Conservation (phyloP, 1,284 basidiomycete species). For the Phellopilus nigrolimitatus region DNA sequence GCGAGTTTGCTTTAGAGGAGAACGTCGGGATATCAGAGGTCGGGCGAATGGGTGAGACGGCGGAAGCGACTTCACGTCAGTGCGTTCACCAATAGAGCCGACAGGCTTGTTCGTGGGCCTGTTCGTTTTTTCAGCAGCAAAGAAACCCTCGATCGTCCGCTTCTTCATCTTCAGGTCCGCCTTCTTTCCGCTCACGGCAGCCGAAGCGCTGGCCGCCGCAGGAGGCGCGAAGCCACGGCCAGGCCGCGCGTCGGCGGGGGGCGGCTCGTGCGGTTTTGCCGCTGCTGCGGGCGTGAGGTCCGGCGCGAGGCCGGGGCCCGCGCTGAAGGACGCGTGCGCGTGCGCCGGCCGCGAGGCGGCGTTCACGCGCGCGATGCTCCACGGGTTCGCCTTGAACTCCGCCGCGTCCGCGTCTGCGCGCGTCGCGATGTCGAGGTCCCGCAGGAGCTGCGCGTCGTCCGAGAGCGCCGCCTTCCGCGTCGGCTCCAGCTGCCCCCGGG, state of each 20-base stretch:
- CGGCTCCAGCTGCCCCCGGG: neutral
- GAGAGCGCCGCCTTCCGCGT: neutral
- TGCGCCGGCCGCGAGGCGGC: constrained; percentile 44
- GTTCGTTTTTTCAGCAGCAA: neutral
- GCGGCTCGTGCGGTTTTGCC: no score
- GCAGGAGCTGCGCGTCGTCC: constrained; percentile 30
- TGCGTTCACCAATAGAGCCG: neutral
- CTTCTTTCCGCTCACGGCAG: neutral
- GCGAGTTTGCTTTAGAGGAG: no score
- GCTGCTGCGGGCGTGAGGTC: no score
- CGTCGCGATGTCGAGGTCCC: constrained; percentile 54
- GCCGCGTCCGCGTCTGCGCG: constrained; percentile 47
- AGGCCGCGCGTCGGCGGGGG: no score
- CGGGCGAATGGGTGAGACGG: no score
- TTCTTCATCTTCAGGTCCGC: neutral
- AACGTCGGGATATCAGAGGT: no score
- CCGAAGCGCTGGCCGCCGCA: neutral
- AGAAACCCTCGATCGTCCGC: constrained; percentile 4
- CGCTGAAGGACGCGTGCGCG: neutral
- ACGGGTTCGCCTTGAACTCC: constrained; percentile 64
- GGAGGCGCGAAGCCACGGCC: neutral
- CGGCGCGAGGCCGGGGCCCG: neutral
- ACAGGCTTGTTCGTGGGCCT: neutral
- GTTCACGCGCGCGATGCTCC: constrained; percentile 71
- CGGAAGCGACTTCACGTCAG: no score